Percentiles rank a stretch among this genome's conserved stretches.
Evolutionary conservation across 2,329 filamentous ascomycete genomes (phyloP).

Genomic region (Aspergillus phoenicis): DNA sequence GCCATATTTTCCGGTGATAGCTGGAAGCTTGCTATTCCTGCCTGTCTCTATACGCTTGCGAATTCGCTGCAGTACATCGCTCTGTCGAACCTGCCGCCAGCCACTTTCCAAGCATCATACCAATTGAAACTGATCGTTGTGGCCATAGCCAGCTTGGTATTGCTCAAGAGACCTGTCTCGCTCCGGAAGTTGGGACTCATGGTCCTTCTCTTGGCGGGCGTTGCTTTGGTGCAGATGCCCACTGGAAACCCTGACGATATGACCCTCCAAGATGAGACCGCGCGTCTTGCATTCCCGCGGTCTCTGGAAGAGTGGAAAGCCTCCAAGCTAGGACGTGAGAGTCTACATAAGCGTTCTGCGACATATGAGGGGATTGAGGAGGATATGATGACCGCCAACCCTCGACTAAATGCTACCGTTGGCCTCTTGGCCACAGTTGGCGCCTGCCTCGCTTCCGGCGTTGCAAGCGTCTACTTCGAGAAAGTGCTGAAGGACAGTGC

Average conservation of each 20-base stretch:
- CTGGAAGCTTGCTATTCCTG: slow-evolving; percentile 92
- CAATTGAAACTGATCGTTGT: slow-evolving; percentile 94
- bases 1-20: slow-evolving; percentile 86
- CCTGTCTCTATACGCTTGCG: slow-evolving; percentile 83
- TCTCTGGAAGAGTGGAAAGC: slow-evolving; percentile 74
- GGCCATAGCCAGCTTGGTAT: slow-evolving; percentile 78
- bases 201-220: slow-evolving; percentile 75
- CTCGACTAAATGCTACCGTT: slow-evolving; percentile 73
- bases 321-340: slow-evolving; percentile 51
- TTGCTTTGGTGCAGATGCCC: slow-evolving; percentile 82
- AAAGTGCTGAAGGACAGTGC: slow-evolving; percentile 88
- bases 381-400: slow-evolving; percentile 55
- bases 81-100: slow-evolving; percentile 85
- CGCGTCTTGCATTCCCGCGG: slow-evolving; percentile 70
- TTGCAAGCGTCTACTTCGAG: slow-evolving; percentile 72
- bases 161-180: slow-evolving; percentile 72
- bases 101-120: slow-evolving; percentile 90
- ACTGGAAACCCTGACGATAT: slow-evolving; percentile 58
- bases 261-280: slow-evolving; percentile 61
- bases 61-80: slow-evolving; percentile 94
- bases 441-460: slow-evolving; percentile 76
- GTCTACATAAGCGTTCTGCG: slow-evolving; percentile 71
- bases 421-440: slow-evolving; percentile 77
- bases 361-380: slow-evolving; percentile 86
- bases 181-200: slow-evolving; percentile 78